Conservation (phyloP, 2,329 filamentous ascomycete genomes). For the Boeremia exigua region DNA sequence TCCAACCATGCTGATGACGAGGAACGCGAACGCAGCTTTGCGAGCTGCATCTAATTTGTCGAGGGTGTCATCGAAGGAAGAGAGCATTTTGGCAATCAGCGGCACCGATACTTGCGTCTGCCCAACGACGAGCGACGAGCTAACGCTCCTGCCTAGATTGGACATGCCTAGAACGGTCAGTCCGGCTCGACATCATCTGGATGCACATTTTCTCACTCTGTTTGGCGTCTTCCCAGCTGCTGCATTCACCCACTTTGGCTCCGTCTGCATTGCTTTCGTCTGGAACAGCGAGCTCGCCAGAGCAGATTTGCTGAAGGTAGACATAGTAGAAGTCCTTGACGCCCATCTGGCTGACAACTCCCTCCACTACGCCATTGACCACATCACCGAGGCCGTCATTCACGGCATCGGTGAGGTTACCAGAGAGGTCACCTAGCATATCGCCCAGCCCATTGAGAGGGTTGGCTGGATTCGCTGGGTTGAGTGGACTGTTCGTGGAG, state of each 20-base stretch:
- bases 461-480: slow-evolving; percentile 17
- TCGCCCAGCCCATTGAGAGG: slow-evolving; percentile 3
- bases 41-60: slow-evolving; percentile 7
- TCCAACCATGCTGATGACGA: slow-evolving; percentile 25
- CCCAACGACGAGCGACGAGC: slow-evolving; percentile 23
- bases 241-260: slow-evolving; percentile 13
- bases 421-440: slow-evolving; percentile 9
- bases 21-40: slow-evolving; percentile 23
- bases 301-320: slow-evolving; percentile 21
- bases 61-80: slow-evolving; percentile 11
- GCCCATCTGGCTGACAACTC: slow-evolving; percentile 9
- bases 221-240: slow-evolving; percentile 16
- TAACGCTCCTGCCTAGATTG: slow-evolving; percentile 2
- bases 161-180: slow-evolving; percentile 16
- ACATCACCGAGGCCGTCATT: slow-evolving; percentile 18
- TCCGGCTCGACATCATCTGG: not conserved
- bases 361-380: slow-evolving; percentile 17
- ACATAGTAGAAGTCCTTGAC: slow-evolving; percentile 23
- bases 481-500: slow-evolving; percentile 19
- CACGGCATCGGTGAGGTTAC: slow-evolving; percentile 19
- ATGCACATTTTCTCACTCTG: slow-evolving; percentile 1
- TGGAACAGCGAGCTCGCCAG: not conserved
- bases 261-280: not conserved
- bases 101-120: slow-evolving; percentile 25
- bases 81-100: slow-evolving; percentile 14